Evolutionary conservation across 179 eudicot genomes (phyloP), one percentile per base, ranked within the genome.

Genomic region (Monotropa hypopitys): DNA sequence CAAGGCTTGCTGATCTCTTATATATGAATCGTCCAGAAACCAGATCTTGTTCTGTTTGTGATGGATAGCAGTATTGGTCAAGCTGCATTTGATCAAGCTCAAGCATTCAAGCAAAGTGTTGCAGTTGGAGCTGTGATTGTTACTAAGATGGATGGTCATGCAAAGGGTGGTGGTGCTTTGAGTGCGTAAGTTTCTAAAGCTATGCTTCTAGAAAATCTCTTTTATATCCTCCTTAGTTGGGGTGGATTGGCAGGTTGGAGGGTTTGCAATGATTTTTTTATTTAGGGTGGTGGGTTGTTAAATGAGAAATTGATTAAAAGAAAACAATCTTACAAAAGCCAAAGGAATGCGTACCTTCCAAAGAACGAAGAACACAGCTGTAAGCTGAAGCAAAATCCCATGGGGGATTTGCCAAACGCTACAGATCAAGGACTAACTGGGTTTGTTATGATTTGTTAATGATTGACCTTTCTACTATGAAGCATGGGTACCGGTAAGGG

Each of bases 11-110:
- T 76, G 49, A 79, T 62, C 11, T 82, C 43, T 46, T 43, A 28
- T 79, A 69, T 74, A 18, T 80, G 47, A 23, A 72, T 73, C 47
- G 76, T 91, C 72, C 92, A 91, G 97, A 95, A 90, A 89, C 98
- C 99, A 79, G 99, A 95, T 84, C 97, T 95, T 80, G 97, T 90
- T 38, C 88, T 95, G 73, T 95, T 95, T 84, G 98, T 93, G 28
- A 95, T 95, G 99, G 98, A 95, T 83, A 90, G 99, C 87, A 95
- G 99, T 81, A 95, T 93, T 84, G 99, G 99, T 84, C 94, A 93
- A 84, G 92, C 98, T 72, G 99, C 99, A 50, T 93, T 85, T 83
- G 98, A 86, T 80, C 98, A 95, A 86, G 99, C 98, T 74, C 92
- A 84, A 83, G 99, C 99, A 62, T 95, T 95, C 80, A 93, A 89